phyloP scores from a whole-genome alignment of 2,329 filamentous ascomycete species.

The Blumeriella jaapii region DNA sequence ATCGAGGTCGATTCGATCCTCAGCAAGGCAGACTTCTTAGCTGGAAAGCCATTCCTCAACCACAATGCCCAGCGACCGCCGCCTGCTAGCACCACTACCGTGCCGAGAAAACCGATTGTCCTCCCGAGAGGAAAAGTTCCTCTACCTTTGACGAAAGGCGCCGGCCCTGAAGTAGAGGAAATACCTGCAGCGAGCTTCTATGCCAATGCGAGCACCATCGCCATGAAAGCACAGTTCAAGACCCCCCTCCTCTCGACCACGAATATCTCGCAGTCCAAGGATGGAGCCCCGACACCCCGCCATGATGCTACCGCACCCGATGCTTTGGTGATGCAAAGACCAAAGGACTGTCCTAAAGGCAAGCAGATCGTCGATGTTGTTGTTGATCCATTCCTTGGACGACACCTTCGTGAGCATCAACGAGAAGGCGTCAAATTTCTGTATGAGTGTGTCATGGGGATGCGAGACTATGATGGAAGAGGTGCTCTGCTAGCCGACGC shows the following conservation, averaged over 20 bases:
- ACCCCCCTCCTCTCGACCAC: constrained; percentile 46
- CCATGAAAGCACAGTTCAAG: constrained; percentile 43
- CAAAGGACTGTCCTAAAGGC: constrained; percentile 41
- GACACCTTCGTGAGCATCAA: constrained; percentile 55
- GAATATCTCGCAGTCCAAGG: constrained; percentile 34
- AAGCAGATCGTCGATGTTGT: constrained; percentile 63
- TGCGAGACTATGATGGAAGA: constrained; percentile 52
- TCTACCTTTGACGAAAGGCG: constrained; percentile 13
- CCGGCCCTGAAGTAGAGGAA: constrained; percentile 15
- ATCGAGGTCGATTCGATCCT: constrained; percentile 55
- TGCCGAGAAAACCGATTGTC: constrained; percentile 10
- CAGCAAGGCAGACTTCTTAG: constrained; percentile 45
- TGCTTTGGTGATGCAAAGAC: constrained; percentile 57
- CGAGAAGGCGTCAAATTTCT: constrained; percentile 58
- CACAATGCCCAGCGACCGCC: constrained; percentile 9
- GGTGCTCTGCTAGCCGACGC: constrained; percentile 64
- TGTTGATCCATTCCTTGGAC: constrained; percentile 53
- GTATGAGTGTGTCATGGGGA: constrained; percentile 67
- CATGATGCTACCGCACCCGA: constrained; percentile 49
- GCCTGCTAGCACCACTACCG: constrained; percentile 6
- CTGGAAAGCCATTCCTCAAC: constrained; percentile 34
- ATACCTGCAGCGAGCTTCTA: constrained; percentile 32
- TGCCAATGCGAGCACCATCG: constrained; percentile 28
- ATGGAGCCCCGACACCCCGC: constrained; percentile 43
- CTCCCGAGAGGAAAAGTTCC: constrained; percentile 22